Percentiles rank a stretch among this genome's conserved stretches.
Conservation (phyloP, 1,284 basidiomycete species). For the Papiliotrema nemorosa region DNA sequence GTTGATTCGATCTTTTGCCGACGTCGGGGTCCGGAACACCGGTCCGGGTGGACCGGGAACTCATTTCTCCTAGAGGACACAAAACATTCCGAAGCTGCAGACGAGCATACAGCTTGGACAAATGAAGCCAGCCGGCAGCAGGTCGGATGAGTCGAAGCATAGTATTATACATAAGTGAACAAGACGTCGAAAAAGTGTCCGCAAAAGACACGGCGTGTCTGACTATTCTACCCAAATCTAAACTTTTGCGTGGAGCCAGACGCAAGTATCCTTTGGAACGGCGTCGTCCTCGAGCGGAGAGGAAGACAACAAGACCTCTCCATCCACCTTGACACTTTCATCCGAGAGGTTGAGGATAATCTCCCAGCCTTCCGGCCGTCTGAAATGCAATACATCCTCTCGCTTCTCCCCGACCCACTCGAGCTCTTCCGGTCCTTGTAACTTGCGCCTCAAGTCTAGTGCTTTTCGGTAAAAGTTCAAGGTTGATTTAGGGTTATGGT, state of each 20-base stretch:
- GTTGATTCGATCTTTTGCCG: no score
- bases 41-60: no score
- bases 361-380: slow-evolving; percentile 35
- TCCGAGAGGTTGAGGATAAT: slow-evolving; percentile 20
- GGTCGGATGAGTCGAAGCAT: no score
- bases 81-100: no score
- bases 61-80: no score
- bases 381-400: slow-evolving; percentile 24
- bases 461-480: slow-evolving; percentile 33
- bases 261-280: not conserved
- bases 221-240: not conserved
- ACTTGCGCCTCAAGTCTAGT: slow-evolving; percentile 17
- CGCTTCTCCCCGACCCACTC: slow-evolving; percentile 25
- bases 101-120: no score
- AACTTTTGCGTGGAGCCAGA: not conserved
- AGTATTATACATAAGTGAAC: no score
- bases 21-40: no score
- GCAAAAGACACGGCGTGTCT: no score
- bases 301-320: not conserved
- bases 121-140: no score
- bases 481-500: slow-evolving; percentile 23
- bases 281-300: not conserved
- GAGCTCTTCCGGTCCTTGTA: slow-evolving; percentile 29
- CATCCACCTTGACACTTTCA: not conserved
- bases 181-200: no score